Conservation (phyloP, 176 grass and related monocot species). For the Bromus sterilis region DNA sequence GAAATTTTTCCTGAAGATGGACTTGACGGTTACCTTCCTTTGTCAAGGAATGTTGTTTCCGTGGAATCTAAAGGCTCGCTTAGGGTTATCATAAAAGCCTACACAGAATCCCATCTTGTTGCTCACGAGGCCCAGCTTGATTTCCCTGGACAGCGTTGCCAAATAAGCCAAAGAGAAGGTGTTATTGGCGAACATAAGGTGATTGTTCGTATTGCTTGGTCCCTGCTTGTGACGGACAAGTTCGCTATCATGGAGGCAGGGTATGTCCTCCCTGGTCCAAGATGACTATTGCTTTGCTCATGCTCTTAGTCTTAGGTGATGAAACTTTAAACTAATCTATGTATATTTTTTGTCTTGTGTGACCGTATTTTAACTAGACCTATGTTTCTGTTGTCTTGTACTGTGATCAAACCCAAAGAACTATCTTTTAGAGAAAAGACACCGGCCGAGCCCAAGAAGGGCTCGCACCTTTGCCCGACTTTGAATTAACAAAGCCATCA, state of each 20-base stretch:
- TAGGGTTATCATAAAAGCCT: background rate
- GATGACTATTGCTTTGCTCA: background rate
- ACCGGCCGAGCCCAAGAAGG: too few species aligned
- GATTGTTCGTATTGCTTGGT: background rate
- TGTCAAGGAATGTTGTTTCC: background rate
- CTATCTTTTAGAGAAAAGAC: too few species aligned
- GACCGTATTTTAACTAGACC: background rate
- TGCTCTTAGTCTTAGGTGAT: background rate
- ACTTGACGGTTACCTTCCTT: background rate
- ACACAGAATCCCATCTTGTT: background rate
- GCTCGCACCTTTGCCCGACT: too few species aligned
- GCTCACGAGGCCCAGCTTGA: background rate
- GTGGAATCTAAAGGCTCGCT: background rate
- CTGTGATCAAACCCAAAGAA: too few species aligned
- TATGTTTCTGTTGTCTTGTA: background rate
- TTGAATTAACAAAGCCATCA: too few species aligned
- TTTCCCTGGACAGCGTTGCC: background rate
- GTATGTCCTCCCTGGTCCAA: background rate
- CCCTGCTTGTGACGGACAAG: background rate
- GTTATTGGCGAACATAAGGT: background rate
- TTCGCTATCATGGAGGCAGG: background rate
- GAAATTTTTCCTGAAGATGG: background rate
- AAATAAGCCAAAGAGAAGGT: background rate
- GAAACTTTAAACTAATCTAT: background rate
- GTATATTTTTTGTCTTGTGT: background rate